A percentile compares a stretch with the other conserved stretches of the same genome.
Evolutionary conservation across 2,329 filamentous ascomycete species (phyloP).

Genomic region (Curvularia sp.): DNA sequence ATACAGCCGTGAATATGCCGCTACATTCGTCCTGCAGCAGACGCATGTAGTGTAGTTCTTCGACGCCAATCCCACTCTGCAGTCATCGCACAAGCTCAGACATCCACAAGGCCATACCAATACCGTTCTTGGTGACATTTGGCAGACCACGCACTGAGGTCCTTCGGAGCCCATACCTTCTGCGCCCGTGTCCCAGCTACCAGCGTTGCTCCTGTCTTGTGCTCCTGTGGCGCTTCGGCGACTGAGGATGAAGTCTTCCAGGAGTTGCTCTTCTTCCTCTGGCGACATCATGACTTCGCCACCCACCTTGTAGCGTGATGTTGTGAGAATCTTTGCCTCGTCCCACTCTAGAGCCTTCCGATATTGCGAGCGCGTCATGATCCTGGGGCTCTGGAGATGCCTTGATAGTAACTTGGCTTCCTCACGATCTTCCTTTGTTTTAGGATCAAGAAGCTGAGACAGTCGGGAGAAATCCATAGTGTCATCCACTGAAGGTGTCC

Average conservation of each 20-base stretch:
- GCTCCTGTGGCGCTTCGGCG: constrained; percentile 55
- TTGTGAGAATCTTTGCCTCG: constrained; percentile 70
- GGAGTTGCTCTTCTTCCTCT: constrained; percentile 64
- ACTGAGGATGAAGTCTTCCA: constrained; percentile 66
- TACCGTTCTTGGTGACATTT: constrained; percentile 82
- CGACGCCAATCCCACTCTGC: constrained; percentile 89
- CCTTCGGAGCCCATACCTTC: constrained; percentile 75
- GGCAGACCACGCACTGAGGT: constrained; percentile 92
- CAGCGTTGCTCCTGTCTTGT: constrained; percentile 42
- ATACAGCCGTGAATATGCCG: constrained; percentile 88
- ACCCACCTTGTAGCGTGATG: constrained; percentile 43
- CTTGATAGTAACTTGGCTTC: constrained; percentile 83
- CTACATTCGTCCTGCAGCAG: constrained; percentile 86
- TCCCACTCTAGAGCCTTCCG: constrained; percentile 71
- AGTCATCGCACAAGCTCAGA: constrained; percentile 92
- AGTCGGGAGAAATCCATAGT: constrained; percentile 70
- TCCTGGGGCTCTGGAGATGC: constrained; percentile 72
- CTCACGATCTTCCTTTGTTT: constrained; percentile 75
- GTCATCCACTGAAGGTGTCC: constrained; percentile 59
- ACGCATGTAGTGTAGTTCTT: constrained; percentile 98
- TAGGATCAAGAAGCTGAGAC: constrained; percentile 81
- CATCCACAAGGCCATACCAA: constrained; percentile 98
- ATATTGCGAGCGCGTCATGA: constrained; percentile 84
- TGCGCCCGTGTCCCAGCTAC: constrained; percentile 71
- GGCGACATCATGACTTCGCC: constrained; percentile 35